phyloP scores from a whole-genome alignment of 1,284 basidiomycete genomes.

The Exsudoporus floridanus region DNA sequence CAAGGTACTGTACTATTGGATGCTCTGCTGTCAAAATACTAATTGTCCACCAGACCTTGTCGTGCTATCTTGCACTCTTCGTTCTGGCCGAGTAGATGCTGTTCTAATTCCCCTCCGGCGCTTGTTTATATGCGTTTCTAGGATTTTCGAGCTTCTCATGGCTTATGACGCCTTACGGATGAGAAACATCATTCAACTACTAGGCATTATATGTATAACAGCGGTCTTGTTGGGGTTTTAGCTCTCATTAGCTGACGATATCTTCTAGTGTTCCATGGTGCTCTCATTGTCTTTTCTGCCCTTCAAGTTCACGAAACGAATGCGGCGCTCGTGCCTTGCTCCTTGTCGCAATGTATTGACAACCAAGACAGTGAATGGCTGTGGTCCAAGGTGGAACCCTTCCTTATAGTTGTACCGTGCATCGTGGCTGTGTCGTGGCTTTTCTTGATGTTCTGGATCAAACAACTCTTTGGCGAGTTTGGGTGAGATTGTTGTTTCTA shows the following conservation, averaged over 20 bases:
- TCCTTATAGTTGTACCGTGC: conserved; percentile 55
- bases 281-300: conserved; percentile 68
- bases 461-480: conserved; percentile 57
- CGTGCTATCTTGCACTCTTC: conserved; percentile 80
- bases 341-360: conserved; percentile 20
- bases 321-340: conserved; percentile 49
- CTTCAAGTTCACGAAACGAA: conserved; percentile 74
- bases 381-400: conserved; percentile 47
- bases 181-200: conserved; percentile 74
- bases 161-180: conserved; percentile 71
- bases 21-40: conserved; percentile 6
- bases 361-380: conserved; percentile 23
- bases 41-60: conserved; percentile 57
- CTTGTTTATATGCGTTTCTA: conserved; percentile 28
- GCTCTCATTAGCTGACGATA: conserved; percentile 10
- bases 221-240: conserved; percentile 21
- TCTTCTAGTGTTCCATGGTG: conserved; percentile 66
- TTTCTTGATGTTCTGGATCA: conserved; percentile 53
- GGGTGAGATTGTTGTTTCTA: conserved; percentile 44
- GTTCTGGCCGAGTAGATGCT: conserved; percentile 69
- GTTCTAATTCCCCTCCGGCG: not conserved
- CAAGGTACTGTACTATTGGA: conserved; percentile 44
- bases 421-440: conserved; percentile 54
- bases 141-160: conserved; percentile 72
- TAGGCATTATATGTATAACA: conserved; percentile 62